Evolutionary conservation across 306 rosid species (phyloP).

Genomic region (Gleditsia sinensis): DNA sequence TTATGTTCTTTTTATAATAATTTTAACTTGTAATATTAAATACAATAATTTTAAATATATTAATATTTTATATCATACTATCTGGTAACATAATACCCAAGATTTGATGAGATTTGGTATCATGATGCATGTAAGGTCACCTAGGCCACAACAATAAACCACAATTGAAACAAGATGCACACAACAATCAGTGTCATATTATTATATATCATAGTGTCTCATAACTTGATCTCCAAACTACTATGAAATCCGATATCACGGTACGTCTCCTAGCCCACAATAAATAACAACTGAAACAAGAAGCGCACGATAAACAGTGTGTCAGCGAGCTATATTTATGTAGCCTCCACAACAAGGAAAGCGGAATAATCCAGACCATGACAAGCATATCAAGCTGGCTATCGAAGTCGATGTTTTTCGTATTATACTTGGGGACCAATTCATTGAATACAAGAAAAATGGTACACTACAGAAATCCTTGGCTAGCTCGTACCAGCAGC

Average conservation of each 20-base stretch:
- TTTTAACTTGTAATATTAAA: too few relatives aligned
- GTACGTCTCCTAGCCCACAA: too few relatives aligned
- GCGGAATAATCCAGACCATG: conserved; percentile 17
- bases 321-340: not conserved
- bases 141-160: too few relatives aligned
- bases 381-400: conserved; percentile 29
- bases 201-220: too few relatives aligned
- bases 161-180: not conserved
- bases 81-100: too few relatives aligned
- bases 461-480: conserved; percentile 51
- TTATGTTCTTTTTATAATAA: too few relatives aligned
- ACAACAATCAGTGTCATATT: not conserved
- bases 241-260: too few relatives aligned
- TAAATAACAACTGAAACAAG: not conserved
- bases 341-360: conserved; percentile 17
- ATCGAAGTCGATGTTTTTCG: conserved; percentile 42
- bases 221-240: too few relatives aligned
- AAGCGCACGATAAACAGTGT: not conserved
- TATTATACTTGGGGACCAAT: conserved; percentile 41
- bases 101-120: too few relatives aligned
- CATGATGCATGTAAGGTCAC: too few relatives aligned
- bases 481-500: conserved; percentile 57
- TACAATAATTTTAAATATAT: too few relatives aligned
- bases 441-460: conserved; percentile 46
- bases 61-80: too few relatives aligned